Evolutionary conservation across 2,329 filamentous ascomycete genomes (phyloP).

Genomic region (Sporothrix euskadiensis): DNA sequence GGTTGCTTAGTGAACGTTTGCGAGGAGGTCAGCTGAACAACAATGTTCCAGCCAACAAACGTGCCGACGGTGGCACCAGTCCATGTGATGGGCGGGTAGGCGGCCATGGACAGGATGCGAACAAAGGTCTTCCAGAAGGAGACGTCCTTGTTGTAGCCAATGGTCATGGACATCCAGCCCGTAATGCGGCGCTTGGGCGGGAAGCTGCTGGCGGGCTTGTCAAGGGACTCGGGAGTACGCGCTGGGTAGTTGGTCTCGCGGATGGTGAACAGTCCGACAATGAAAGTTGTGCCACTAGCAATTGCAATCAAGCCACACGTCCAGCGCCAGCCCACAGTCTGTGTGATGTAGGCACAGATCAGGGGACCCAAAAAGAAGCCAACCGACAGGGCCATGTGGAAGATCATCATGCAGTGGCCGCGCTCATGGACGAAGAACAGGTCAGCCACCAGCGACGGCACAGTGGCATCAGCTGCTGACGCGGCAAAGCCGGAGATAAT

Average conservation of each 20-base stretch:
- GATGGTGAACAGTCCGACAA: neutral
- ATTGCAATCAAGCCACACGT: neutral
- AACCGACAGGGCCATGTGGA: neutral
- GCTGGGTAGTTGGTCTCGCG: conserved; percentile 5
- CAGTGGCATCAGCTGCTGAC: neutral
- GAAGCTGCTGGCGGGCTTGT: neutral
- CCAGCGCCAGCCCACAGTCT: conserved; percentile 3
- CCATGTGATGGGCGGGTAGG: neutral
- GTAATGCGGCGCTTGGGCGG: neutral
- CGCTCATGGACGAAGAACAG: conserved; percentile 13
- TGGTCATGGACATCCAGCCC: neutral
- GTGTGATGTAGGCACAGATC: neutral
- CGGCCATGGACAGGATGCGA: neutral
- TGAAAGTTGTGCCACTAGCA: neutral
- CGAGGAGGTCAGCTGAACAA: neutral
- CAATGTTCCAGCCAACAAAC: conserved; percentile 1
- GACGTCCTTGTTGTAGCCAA: neutral
- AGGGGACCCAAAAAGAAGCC: neutral
- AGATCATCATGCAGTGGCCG: conserved; percentile 20
- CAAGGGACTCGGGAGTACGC: neutral
- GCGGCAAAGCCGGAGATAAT: neutral
- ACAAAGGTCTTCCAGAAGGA: neutral
- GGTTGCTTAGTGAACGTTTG: neutral
- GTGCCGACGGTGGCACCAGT: neutral
- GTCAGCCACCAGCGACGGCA: neutral